Percentiles rank a stretch among this genome's conserved stretches.
These are phyloP conservation scores for Mycena sanguinolenta DNA, from an alignment of 768 basidiomycete species.

Conservation along the genomic window DNA sequence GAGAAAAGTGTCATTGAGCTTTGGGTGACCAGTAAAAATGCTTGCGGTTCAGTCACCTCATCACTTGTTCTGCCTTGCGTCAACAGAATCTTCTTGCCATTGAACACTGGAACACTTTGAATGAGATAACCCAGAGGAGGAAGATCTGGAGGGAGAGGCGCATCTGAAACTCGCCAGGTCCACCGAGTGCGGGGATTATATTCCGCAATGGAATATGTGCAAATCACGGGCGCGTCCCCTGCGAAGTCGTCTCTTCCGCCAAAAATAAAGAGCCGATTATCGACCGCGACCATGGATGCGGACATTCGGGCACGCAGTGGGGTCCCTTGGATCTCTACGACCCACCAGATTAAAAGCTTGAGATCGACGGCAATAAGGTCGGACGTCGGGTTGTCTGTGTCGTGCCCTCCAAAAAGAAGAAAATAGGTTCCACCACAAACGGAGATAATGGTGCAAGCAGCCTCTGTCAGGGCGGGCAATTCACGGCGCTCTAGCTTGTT, in stretches of 20 bases:
- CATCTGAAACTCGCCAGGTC: conserved; percentile 39
- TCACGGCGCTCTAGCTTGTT: background rate
- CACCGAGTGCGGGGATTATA: conserved; percentile 33
- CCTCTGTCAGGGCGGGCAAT: conserved; percentile 38
- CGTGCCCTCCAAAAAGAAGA: conserved; percentile 47
- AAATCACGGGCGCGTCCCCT: conserved; percentile 17
- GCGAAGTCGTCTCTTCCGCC: conserved; percentile 38
- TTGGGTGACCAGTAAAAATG: background rate
- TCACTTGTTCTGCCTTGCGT: conserved; percentile 26
- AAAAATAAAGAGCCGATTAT: conserved; percentile 43
- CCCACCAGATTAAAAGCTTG: conserved; percentile 12
- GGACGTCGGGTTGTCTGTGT: background rate
- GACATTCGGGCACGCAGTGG: conserved; percentile 12
- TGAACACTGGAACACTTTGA: conserved; percentile 37
- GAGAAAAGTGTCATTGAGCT: background rate
- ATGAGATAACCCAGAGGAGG: conserved; percentile 32
- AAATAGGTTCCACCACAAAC: conserved; percentile 38
- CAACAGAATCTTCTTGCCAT: conserved; percentile 44
- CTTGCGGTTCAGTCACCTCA: background rate
- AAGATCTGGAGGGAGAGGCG: conserved; percentile 31
- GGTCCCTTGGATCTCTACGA: conserved; percentile 8
- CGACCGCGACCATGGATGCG: conserved; percentile 41
- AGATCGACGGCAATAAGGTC: conserved; percentile 25
- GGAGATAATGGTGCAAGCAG: conserved; percentile 37
- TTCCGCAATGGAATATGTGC: conserved; percentile 40